Conservation (phyloP, 768 basidiomycete genomes). For the Tricholoma sp. region DNA sequence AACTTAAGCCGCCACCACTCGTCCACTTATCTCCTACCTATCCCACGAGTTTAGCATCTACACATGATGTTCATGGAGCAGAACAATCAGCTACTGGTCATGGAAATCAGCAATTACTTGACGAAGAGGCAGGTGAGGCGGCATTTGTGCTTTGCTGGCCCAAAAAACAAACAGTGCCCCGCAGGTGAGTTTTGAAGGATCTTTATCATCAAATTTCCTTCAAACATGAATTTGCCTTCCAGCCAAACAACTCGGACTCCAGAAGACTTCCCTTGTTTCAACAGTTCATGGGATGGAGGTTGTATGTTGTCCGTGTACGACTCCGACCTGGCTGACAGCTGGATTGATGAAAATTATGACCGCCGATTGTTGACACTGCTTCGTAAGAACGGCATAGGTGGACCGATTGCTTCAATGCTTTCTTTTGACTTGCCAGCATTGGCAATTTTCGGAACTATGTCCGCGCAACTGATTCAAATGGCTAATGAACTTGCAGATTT, state of each 20-base stretch:
- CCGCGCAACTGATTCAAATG: background rate
- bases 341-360: background rate
- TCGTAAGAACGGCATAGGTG: background rate
- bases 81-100: too few species aligned
- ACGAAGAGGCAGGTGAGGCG: background rate
- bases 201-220: background rate
- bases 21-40: too few species aligned
- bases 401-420: background rate
- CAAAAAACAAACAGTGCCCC: background rate
- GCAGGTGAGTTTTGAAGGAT: background rate
- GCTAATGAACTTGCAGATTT: background rate
- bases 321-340: background rate
- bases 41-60: too few species aligned
- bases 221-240: background rate
- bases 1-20: too few species aligned
- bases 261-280: background rate
- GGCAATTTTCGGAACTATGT: background rate
- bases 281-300: background rate
- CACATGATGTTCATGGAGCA: too few species aligned
- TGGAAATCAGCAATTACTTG: background rate
- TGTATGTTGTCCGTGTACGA: background rate
- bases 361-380: background rate
- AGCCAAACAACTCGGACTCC: background rate
- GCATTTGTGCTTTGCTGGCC: background rate
- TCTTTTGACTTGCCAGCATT: background rate